A percentile compares a stretch with the other conserved stretches of the same genome.
phyloP scores from a whole-genome alignment of 139 green algal genomes.

The Chlorella sp. region DNA sequence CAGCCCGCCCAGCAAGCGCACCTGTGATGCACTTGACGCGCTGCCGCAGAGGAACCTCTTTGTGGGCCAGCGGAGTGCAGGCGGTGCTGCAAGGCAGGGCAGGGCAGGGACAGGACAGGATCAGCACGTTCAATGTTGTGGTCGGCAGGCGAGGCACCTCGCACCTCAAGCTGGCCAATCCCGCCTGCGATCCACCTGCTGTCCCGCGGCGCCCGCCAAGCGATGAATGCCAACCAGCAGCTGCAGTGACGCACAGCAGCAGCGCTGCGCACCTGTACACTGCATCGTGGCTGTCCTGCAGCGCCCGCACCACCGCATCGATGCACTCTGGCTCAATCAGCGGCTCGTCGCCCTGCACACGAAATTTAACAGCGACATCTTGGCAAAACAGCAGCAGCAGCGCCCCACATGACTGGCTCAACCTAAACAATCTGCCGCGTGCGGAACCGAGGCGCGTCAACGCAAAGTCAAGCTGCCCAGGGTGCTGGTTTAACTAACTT shows the following conservation, averaged over 20 bases:
- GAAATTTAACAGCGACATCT: not conserved
- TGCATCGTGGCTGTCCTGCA: constrained; percentile 60
- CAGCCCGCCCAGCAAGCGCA: too few species aligned
- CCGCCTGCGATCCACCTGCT: too few species aligned
- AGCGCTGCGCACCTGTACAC: constrained; percentile 64
- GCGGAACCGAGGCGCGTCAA: too few species aligned
- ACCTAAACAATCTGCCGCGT: too few species aligned
- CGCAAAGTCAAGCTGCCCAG: too few species aligned
- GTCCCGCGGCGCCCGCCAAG: too few species aligned
- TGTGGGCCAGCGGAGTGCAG: constrained; percentile 60
- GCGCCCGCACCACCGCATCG: constrained; percentile 67
- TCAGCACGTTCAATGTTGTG: not conserved
- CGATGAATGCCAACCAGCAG: too few species aligned
- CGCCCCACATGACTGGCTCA: too few species aligned
- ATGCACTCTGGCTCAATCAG: constrained; percentile 79
- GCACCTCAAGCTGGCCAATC: too few species aligned
- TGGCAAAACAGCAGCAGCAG: not conserved
- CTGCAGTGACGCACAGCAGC: too few species aligned
- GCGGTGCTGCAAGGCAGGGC: constrained; percentile 55
- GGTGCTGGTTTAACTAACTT: too few species aligned
- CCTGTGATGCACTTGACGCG: constrained; percentile 68
- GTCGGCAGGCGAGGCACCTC: not conserved
- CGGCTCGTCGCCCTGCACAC: constrained; percentile 69
- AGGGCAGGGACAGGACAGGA: too few species aligned
- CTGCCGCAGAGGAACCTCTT: constrained; percentile 54